Base-by-base conservation (phyloP, 306 rosid genomes). In the Cicer arietinum region DNA sequence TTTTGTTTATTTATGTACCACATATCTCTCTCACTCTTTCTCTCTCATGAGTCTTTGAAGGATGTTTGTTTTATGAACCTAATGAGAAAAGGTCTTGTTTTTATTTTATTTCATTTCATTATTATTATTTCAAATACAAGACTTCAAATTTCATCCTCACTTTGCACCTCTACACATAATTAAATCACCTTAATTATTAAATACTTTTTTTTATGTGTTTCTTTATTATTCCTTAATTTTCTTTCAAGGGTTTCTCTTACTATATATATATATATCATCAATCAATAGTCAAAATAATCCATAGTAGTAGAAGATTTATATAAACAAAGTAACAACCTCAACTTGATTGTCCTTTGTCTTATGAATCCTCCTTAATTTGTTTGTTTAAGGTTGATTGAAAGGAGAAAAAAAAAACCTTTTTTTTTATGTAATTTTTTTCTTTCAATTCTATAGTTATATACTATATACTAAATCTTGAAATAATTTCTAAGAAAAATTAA, bases 11-110 rank as follows among this genome's bases (percentile, higher is more conserved):
- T 84, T 80, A 83, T 76, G 53, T 76, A 77, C 75, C 83, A 65
- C 60, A 42, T 13, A 17, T 45, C 60, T 43, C 74, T 59, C 63
- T 67, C 62, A 16, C 16, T 58, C 65, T 59, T 22, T 51, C 57
- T 51, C 57, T 22, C n/a, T 14, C 45, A 35, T 35, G 66, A 60
- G 5, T 71, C 76, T 65, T 80, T 50, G 17, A 83, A 79, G 83
- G 77, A 81, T 86, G 90, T 84, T 52, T 84, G 80, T 85, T 84
- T 83, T 83, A 61, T 85, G 94, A 85, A 83, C 76, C 77, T 77
- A 72, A 6, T 30, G 40, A 84, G 78, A 61, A 79, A 75, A 79
- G 74, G 74, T 66, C 71, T 61, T 80, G 67, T 74, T 75, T 44
- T 84, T 71, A 75, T 80, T 73, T 52, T 60, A 35, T 56, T 40